A percentile compares a stretch with the other conserved stretches of the same genome.
These are phyloP conservation scores for Aspergillus fischeri DNA, from an alignment of 2,329 filamentous ascomycete species.

Conservation along the genomic window DNA sequence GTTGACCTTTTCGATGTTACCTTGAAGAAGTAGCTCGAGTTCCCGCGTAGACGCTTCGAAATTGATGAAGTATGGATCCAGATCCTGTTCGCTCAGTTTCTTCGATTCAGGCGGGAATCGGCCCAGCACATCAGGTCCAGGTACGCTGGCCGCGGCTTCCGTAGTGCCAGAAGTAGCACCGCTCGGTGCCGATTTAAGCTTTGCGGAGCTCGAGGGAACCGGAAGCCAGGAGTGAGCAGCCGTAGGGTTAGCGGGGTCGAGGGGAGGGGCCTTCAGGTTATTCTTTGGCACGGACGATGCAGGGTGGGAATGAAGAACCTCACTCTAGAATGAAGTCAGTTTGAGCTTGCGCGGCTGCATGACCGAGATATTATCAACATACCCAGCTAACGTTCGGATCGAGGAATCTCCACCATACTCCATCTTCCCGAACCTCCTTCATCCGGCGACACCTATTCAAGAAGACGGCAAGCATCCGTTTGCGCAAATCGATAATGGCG, in stretches of 20 bases:
- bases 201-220: constrained; percentile 78
- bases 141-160: constrained; percentile 55
- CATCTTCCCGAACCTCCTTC: constrained; percentile 86
- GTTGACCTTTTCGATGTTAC: constrained; percentile 96
- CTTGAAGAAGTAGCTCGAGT: constrained; percentile 79
- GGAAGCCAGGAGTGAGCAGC: constrained; percentile 83
- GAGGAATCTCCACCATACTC: constrained; percentile 95
- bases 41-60: constrained; percentile 92
- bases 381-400: constrained; percentile 99
- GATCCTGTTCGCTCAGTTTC: constrained; percentile 76
- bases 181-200: constrained; percentile 59
- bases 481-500: constrained; percentile 91
- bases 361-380: constrained; percentile 29
- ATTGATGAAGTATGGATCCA: constrained; percentile 93
- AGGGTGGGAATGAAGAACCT: constrained; percentile 90
- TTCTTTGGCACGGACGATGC: constrained; percentile 90
- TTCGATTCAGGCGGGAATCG: constrained; percentile 79
- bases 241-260: constrained; percentile 89
- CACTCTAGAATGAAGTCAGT: constrained; percentile 58
- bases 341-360: constrained; percentile 7
- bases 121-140: constrained; percentile 62
- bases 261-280: constrained; percentile 87
- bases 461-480: constrained; percentile 95
- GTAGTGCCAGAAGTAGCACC: constrained; percentile 25
- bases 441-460: constrained; percentile 89